Base-by-base conservation (phyloP, 2,329 filamentous ascomycete genomes). In the Trichoderma pleuroti region DNA sequence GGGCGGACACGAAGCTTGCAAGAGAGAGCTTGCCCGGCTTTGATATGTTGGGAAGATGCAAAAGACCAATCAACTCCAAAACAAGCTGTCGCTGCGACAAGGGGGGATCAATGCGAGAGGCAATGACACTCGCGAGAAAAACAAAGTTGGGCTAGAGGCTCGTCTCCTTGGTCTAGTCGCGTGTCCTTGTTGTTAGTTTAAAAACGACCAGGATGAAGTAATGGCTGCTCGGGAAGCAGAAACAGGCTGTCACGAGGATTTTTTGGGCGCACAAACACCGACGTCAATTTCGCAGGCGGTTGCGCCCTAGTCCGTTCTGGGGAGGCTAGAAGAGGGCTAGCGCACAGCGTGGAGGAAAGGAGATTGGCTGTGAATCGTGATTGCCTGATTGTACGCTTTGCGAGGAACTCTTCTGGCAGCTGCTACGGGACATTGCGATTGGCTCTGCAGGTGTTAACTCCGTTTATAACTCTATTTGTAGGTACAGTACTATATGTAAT, bases 231-330 rank as follows among this genome's bases (percentile, higher is more conserved):
- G 32, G 18, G 34, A 28, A 26, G 26, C 2, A 63, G 39, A 64
- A 52, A 64, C 61, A 52, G 61, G 65, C 36, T 49, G 65, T 68
- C 65, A 68, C 65, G 65, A 68, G 54, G 54, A 60, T 49, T 68
- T 68, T 60, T 68, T 57, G 26, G 65, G 54, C 65, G 54, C 65
- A 68, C 65, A 68, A 68, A 59, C n/a, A 32, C 52, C 36, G 65
- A 60, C 54, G 36, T 68, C 65, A 60, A 68, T 59, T 64, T 49
- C 18, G n/a, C 28, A 26, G 36, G 36, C 24, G 56, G 28, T 49
- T 60, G 9, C 64, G 54, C 64, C 54, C 64, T 67, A 67, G 54
- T 59, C 64, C n/a, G 9, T 59, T 67, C 46, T 49, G 4, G n/a
- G 26, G 12, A 11, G 28, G 64, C 24, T 36, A 18, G 14, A 24